These are phyloP conservation scores for Penicillium soppii DNA, from an alignment of 495 filamentous ascomycete species.

Conservation along the genomic window DNA sequence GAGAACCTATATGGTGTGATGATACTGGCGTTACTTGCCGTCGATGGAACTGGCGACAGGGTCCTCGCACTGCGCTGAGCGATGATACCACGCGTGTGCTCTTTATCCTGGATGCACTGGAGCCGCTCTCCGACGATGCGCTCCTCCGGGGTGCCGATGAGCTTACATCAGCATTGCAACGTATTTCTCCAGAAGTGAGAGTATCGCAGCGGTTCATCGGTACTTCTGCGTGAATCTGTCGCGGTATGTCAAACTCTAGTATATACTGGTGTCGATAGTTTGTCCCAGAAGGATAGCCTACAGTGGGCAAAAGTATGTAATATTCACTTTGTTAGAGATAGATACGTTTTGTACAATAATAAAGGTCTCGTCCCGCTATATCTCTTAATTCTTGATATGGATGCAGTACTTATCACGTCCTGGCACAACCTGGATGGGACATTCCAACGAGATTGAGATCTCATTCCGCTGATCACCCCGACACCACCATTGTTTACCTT, in stretches of 20 bases:
- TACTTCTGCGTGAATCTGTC: background rate
- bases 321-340: no score
- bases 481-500: background rate
- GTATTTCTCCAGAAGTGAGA: slow-evolving; percentile 11
- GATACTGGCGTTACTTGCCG: slow-evolving; percentile 30
- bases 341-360: no score
- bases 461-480: slow-evolving; percentile 3
- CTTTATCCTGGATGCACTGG: slow-evolving; percentile 27
- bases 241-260: background rate
- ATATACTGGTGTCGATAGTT: background rate
- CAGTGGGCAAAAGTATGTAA: no score
- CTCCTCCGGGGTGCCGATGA: slow-evolving; percentile 16
- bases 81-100: slow-evolving; percentile 25
- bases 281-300: no score
- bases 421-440: background rate
- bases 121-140: slow-evolving; percentile 10
- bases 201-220: slow-evolving; percentile 3
- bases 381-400: no score
- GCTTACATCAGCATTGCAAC: slow-evolving; percentile 9
- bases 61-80: slow-evolving; percentile 28
- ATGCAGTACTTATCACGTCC: no score
- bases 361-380: no score
- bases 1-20: slow-evolving; percentile 36
- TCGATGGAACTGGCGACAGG: slow-evolving; percentile 34
- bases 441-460: background rate